phyloP scores from a whole-genome alignment of 805 yeast genomes.

The Pichia nakasei region DNA sequence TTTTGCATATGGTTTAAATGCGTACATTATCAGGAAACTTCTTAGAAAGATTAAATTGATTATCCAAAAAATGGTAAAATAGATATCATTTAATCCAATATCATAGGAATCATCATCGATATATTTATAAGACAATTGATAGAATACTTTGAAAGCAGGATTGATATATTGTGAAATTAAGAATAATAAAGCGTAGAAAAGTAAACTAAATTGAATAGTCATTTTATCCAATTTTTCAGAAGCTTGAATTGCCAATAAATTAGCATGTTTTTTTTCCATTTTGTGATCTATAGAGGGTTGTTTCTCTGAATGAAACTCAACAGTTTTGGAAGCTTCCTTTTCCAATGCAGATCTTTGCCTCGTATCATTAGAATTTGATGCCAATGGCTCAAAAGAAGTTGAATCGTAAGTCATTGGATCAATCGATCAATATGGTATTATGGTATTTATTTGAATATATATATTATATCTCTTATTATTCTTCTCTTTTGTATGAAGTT shows the following conservation, averaged over 20 bases:
- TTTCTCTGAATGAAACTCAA: background rate
- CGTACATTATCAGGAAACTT: conserved; percentile 47
- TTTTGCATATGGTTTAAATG: conserved; percentile 50
- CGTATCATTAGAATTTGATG: background rate
- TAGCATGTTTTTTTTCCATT: conserved; percentile 1
- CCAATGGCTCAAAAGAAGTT: background rate
- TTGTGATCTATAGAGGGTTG: too few relatives aligned
- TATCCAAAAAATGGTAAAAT: conserved; percentile 45
- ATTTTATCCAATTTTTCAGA: conserved; percentile 13
- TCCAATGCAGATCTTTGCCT: background rate
- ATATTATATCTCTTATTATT: too few relatives aligned
- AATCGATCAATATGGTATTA: background rate
- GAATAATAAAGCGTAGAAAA: conserved; percentile 12
- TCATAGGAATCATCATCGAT: conserved; percentile 34
- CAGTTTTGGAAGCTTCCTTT: background rate
- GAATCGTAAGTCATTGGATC: background rate
- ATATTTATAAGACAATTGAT: conserved; percentile 32
- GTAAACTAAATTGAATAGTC: conserved; percentile 10
- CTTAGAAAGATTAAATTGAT: conserved; percentile 51
- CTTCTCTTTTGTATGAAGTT: too few relatives aligned
- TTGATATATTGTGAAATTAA: conserved; percentile 14
- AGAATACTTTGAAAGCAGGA: conserved; percentile 28
- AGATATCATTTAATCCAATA: conserved; percentile 47
- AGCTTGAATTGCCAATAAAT: conserved; percentile 13
- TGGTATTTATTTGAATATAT: too few relatives aligned